These are phyloP conservation scores for Turnera subulata DNA, from an alignment of 345 rosid genomes.

Conservation along the genomic window DNA sequence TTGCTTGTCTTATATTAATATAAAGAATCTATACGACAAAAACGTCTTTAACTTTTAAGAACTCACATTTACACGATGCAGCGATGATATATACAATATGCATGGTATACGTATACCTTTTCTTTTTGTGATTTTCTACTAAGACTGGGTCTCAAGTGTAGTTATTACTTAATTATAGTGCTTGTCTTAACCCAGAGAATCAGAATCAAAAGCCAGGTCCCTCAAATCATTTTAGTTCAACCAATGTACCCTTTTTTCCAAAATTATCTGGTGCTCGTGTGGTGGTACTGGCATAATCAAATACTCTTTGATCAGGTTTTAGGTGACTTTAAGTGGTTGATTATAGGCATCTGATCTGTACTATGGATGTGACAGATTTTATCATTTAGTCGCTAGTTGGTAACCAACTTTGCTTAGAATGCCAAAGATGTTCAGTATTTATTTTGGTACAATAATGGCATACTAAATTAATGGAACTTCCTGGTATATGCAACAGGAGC, in stretches of 20 bases:
- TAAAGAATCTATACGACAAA: no score
- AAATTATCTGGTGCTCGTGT: no score
- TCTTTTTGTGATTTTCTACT: no score
- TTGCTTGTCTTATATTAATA: no score
- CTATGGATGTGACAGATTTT: no score
- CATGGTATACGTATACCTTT: no score
- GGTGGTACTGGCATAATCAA: no score
- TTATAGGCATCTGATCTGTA: no score
- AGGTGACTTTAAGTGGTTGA: constrained; percentile 9
- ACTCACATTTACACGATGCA: no score
- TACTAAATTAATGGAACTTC: neutral
- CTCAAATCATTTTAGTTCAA: neutral
- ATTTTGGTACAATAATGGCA: no score
- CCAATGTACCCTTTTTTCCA: neutral
- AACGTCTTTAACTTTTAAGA: no score
- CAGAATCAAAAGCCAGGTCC: neutral
- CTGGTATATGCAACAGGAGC: constrained; percentile 40
- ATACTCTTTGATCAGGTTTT: neutral
- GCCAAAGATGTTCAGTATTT: neutral
- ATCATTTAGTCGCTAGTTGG: neutral
- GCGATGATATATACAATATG: no score
- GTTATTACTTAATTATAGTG: neutral
- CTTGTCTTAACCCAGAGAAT: neutral
- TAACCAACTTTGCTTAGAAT: neutral
- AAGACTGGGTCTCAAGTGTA: neutral